These are phyloP conservation scores for Chalciporus pseudorubinellus DNA, from an alignment of 768 basidiomycete genomes.

Conservation along the genomic window DNA sequence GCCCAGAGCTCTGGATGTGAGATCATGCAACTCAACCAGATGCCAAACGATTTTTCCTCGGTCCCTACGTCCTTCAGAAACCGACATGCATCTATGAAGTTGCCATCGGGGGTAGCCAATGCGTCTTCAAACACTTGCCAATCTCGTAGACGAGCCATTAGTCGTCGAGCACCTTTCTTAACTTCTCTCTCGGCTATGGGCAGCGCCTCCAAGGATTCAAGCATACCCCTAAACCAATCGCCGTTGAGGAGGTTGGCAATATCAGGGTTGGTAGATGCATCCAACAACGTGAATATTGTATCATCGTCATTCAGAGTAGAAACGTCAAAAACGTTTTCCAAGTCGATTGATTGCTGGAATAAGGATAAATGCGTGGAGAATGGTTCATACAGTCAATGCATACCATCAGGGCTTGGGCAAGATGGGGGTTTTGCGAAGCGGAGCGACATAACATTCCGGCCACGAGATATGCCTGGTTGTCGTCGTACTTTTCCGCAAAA, in stretches of 20 bases:
- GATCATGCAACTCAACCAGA: slow-evolving; percentile 70
- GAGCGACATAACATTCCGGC: slow-evolving; percentile 61
- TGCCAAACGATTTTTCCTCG: slow-evolving; percentile 68
- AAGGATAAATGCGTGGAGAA: slow-evolving; percentile 10
- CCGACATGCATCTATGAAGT: slow-evolving; percentile 47
- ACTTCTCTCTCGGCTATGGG: slow-evolving; percentile 39
- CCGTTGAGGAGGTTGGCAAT: slow-evolving; percentile 53
- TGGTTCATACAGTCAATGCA: not conserved
- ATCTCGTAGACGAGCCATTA: slow-evolving; percentile 49
- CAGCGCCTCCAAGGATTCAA: slow-evolving; percentile 20
- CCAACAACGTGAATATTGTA: slow-evolving; percentile 54
- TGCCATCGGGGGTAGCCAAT: slow-evolving; percentile 49
- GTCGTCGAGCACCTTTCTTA: slow-evolving; percentile 45
- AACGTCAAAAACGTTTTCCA: slow-evolving; percentile 52
- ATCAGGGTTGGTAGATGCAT: slow-evolving; percentile 64
- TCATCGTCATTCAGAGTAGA: slow-evolving; percentile 49
- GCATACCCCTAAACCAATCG: slow-evolving; percentile 29
- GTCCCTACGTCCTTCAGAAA: slow-evolving; percentile 60
- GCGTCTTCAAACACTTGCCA: slow-evolving; percentile 65
- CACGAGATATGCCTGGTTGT: slow-evolving; percentile 56
- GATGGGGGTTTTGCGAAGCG: slow-evolving; percentile 60
- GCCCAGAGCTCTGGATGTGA: slow-evolving; percentile 51
- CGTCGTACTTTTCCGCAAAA: slow-evolving; percentile 36
- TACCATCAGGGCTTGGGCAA: slow-evolving; percentile 47
- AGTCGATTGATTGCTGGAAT: slow-evolving; percentile 55